A percentile compares a stretch with the other conserved stretches of the same genome.
phyloP scores from a whole-genome alignment of 257 asterid genomes.

The Avicennia marina region DNA sequence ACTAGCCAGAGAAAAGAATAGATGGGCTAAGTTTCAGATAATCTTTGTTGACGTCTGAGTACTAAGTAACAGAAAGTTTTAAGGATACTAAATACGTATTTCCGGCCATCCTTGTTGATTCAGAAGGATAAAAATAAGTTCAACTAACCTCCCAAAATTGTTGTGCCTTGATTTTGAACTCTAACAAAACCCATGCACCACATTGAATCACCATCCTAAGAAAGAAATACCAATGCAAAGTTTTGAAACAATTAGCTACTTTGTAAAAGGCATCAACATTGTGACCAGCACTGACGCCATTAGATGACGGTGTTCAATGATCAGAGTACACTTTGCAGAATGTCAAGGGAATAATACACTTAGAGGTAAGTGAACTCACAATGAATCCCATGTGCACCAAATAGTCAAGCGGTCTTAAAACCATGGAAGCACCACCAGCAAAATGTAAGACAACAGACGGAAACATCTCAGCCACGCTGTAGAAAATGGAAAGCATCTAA shows the following conservation, averaged over 20 bases:
- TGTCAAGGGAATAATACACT: background rate
- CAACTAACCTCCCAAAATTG: slow-evolving; percentile 91
- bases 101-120: no score
- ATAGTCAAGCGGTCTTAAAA: slow-evolving; percentile 67
- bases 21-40: no score
- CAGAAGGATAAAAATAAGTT: no score
- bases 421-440: slow-evolving; percentile 68
- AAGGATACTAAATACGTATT: slow-evolving; percentile 2
- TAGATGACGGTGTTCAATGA: background rate
- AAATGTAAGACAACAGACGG: slow-evolving; percentile 72
- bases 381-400: slow-evolving; percentile 55
- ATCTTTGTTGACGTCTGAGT: no score
- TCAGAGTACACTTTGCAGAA: background rate
- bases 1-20: no score
- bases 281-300: no score
- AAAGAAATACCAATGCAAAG: background rate
- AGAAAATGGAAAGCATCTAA: slow-evolving; percentile 16
- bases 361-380: slow-evolving; percentile 37
- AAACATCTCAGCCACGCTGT: slow-evolving; percentile 63
- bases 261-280: background rate
- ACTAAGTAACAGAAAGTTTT: no score
- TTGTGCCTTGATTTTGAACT: slow-evolving; percentile 50
- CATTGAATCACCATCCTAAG: slow-evolving; percentile 69
- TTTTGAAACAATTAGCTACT: background rate
- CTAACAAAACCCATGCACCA: slow-evolving; percentile 91